Evolutionary conservation across 495 filamentous ascomycete genomes (phyloP).

Genomic region (Talaromyces wortmannii): DNA sequence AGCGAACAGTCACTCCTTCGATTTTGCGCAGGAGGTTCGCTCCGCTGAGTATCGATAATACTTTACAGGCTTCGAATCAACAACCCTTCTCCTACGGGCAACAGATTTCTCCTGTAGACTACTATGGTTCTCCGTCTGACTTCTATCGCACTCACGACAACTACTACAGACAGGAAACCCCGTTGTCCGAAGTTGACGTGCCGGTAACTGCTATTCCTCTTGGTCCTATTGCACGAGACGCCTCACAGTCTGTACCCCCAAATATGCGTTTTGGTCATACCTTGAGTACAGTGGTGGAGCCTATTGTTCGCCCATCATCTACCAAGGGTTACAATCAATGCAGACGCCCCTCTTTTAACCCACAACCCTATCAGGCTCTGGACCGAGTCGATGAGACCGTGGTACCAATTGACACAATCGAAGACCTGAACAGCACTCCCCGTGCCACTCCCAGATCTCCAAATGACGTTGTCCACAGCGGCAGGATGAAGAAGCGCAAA

Average conservation of each 20-base stretch:
- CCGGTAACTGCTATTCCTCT: constrained; percentile 68
- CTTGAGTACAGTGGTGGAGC: not conserved
- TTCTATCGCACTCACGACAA: no score
- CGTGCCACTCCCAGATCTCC: constrained; percentile 12
- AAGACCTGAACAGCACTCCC: constrained; percentile 20
- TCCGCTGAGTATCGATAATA: not conserved
- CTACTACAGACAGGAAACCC: no score
- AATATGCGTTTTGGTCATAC: constrained; percentile 54
- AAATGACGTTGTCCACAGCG: constrained; percentile 54
- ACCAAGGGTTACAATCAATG: constrained; percentile 12
- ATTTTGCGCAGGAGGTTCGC: constrained; percentile 1
- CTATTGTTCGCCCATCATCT: constrained; percentile 12
- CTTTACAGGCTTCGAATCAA: not conserved
- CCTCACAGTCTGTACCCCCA: constrained; percentile 85
- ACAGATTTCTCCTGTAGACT: constrained; percentile 17
- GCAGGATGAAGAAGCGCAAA: constrained; percentile 94
- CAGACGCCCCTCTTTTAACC: constrained; percentile 4
- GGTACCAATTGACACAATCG: constrained; percentile 22
- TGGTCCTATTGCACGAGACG: constrained; percentile 62
- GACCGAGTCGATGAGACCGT: constrained; percentile 11
- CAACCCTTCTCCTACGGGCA: not conserved
- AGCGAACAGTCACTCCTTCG: constrained; percentile 18
- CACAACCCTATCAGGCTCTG: not conserved
- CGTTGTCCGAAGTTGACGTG: constrained; percentile 85
- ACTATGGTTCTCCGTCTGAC: constrained; percentile 13